These are phyloP conservation scores for Yamadazyma laniorum DNA, from an alignment of 805 yeast genomes.

Conservation along the genomic window DNA sequence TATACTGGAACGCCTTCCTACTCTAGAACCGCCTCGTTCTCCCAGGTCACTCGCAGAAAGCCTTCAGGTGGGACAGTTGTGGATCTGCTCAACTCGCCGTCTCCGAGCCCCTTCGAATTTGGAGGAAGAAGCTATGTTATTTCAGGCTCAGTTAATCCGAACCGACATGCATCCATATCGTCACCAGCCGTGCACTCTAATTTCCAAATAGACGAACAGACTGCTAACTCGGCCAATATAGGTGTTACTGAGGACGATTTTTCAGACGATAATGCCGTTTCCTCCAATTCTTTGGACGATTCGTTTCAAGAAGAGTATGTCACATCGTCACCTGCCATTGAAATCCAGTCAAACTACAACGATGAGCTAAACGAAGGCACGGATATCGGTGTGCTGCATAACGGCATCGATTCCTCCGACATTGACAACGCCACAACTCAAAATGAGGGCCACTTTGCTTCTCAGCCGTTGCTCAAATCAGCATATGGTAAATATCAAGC, in stretches of 20 bases:
- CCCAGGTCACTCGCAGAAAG: background rate
- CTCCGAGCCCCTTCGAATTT: constrained; percentile 32
- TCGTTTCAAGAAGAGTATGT: constrained; percentile 9
- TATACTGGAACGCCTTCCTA: background rate
- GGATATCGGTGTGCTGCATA: too few relatives aligned
- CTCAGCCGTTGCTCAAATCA: too few relatives aligned
- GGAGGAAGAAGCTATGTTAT: constrained; percentile 43
- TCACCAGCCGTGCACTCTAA: constrained; percentile 51
- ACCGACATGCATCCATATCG: constrained; percentile 25
- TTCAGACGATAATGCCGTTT: background rate
- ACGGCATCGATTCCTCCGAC: too few relatives aligned
- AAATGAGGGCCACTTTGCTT: too few relatives aligned
- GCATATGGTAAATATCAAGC: too few relatives aligned
- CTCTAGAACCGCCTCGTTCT: background rate
- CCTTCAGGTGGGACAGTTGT: background rate
- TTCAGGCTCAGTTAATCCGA: constrained; percentile 16
- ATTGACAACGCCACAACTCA: too few relatives aligned
- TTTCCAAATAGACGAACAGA: constrained; percentile 51
- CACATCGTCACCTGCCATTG: constrained; percentile 22
- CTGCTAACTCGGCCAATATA: constrained; percentile 55
- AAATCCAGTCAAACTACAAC: constrained; percentile 10
- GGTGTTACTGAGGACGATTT: constrained; percentile 43
- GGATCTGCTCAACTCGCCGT: constrained; percentile 13
- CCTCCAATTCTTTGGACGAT: constrained; percentile 1
- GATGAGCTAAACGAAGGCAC: too few relatives aligned